Base-by-base conservation (phyloP, 306 rosid genomes). In the Notholithocarpus densiflorus region DNA sequence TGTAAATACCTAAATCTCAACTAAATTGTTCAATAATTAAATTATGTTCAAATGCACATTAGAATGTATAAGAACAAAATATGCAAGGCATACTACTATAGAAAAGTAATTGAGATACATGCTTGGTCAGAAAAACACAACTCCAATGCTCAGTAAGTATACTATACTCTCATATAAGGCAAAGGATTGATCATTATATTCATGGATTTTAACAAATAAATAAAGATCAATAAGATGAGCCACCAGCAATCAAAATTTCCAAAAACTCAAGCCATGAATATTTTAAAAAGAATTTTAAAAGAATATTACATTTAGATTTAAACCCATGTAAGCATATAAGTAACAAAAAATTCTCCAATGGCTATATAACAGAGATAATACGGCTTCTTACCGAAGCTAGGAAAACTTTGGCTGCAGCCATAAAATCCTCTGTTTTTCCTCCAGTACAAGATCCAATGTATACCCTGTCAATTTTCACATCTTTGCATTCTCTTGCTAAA, bases 391-490 rank as follows among this genome's bases (percentile, higher is more conserved):
- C 97, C 5, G 98, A 88, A 60, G 97, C 97, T 68, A 81, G 87
- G 71, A 94, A 89, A 74, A 94, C 86, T 92, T 82, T 92, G 20
- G 98, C 98, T 2, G 92, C 90, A 68, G 97, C 97, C 82, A 94
- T 82, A 75, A 94, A 94, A 84, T 94, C 97, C 86, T 92, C 92
- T 0, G 92, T 92, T 89, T 94, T 92, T 6, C 98, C 97, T 21
- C 90, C 99, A 2, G 99, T 95, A 74, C 99, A 95, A 75, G 99
- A 95, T 77, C 99, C 98, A 24, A 95, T 89, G 79, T 93, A 95
- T 45, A 93, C 98, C 77, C 97, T 85, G 81, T 93, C 92, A 79
- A 93, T 95, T 84, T 91, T 95, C 80, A 95, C 99, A 83, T 91
- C 97, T 90, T 89, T 93, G 90, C 96, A 91, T 82, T 93, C 98